A percentile compares a stretch with the other conserved stretches of the same genome.
phyloP scores from a whole-genome alignment of 495 filamentous ascomycete genomes.

The Pyrenula aspistea region DNA sequence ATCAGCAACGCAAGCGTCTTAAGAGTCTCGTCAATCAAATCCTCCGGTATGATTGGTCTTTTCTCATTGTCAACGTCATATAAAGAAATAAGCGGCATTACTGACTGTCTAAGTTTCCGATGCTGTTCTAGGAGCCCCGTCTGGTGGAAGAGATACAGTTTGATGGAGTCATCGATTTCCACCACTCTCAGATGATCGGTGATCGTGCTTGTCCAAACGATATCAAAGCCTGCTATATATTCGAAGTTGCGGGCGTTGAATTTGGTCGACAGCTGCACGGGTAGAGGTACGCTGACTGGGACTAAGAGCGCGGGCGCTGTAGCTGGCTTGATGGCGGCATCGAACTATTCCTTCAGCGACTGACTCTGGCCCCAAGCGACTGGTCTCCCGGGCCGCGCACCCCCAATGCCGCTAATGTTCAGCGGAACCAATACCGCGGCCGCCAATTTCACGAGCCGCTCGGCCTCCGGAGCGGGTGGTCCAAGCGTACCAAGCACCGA shows the following conservation, averaged over 20 bases:
- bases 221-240: constrained; percentile 6
- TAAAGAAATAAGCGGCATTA: background rate
- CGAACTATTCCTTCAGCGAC: constrained; percentile 5
- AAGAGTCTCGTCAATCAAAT: constrained; percentile 12
- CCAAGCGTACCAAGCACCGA: background rate
- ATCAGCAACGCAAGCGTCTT: constrained; percentile 13
- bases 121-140: constrained; percentile 3
- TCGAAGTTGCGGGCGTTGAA: constrained; percentile 5
- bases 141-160: constrained; percentile 5
- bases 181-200: constrained; percentile 5
- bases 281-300: background rate
- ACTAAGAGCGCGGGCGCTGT: background rate
- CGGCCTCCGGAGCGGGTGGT: background rate
- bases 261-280: constrained; percentile 1
- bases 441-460: background rate
- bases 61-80: background rate
- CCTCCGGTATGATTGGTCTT: constrained; percentile 5
- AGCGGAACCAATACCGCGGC: background rate
- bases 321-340: background rate
- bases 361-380: constrained; percentile 2
- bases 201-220: constrained; percentile 6
- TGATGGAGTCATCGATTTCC: constrained; percentile 1
- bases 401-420: background rate
- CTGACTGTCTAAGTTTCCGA: background rate
- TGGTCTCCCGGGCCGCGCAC: background rate